Base-by-base conservation (phyloP, 2,329 filamentous ascomycete genomes). In the Alternaria solani region DNA sequence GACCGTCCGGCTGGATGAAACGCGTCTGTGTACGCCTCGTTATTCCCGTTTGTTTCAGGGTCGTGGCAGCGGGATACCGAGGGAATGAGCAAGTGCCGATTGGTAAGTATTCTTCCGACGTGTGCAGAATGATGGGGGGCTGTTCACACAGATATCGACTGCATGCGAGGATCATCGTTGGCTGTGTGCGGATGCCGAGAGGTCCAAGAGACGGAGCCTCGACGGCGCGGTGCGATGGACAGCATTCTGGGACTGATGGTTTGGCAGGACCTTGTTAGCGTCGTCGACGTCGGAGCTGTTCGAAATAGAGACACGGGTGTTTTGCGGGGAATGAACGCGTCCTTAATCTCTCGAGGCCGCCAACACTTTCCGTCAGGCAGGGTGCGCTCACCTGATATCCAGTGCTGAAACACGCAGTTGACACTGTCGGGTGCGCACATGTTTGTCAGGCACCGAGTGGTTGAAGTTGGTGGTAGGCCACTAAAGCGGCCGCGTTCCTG, bases 1-100 rank as follows among this genome's bases (percentile, higher is more conserved):
- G 61, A 59, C 54, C 55, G 57, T 60, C 65, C 65, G 66, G 63
- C 61, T 64, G 41, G 61, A 65, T 71, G 67, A 71, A 70, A 71
- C 65, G 53, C 16, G 61, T 66, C 54, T 57, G 63, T 65, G 64
- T 57, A 43, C 59, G 26, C 55, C 47, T 62, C 42, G 57, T 58
- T 65, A 64, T 63, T 63, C 65, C 63, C 59, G 66, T 63, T 65
- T 60, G 65, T 68, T 60, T 66, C 63, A 69, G 57, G 53, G 57
- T 59, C 36, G 59, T 57, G 57, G 67, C 61, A 28, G 28, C 34
- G 36, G 43, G 23, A 49, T 56, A 46, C 60, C 32, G 23, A 34
- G 28, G 36, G n/a, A 38, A 52, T 53, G 51, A 38, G 23, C 14
- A 55, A 38, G 18, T 56, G 32, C 57, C 39, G 52, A 43, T 38